phyloP scores from a whole-genome alignment of 1,139 yeast genomes.

The Lodderomyces beijingensis region DNA sequence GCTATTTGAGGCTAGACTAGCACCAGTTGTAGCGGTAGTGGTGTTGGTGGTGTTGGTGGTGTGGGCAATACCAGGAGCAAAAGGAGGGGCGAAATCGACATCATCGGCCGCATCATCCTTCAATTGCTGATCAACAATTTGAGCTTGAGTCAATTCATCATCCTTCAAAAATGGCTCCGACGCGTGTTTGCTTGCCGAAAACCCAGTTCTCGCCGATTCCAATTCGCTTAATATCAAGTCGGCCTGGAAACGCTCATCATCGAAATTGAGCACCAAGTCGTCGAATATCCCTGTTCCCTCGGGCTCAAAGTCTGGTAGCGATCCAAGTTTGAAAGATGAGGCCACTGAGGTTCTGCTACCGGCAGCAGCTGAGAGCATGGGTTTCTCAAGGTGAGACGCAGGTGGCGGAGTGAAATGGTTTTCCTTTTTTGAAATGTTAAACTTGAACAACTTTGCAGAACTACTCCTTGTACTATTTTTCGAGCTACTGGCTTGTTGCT shows the following conservation, averaged over 20 bases:
- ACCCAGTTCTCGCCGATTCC: neutral
- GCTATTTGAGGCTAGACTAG: neutral
- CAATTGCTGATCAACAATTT: slow-evolving; percentile 38
- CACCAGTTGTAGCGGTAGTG: slow-evolving; percentile 10
- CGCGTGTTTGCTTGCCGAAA: too few relatives aligned
- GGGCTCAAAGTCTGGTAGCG: slow-evolving; percentile 30
- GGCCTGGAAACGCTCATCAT: slow-evolving; percentile 22
- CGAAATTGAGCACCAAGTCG: slow-evolving; percentile 30
- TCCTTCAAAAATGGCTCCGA: slow-evolving; percentile 36
- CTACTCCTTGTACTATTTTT: slow-evolving; percentile 4
- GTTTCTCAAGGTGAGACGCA: slow-evolving; percentile 1
- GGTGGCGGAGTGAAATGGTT: slow-evolving; percentile 3
- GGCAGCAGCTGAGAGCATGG: too few relatives aligned
- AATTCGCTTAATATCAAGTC: slow-evolving; percentile 16
- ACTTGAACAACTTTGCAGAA: slow-evolving; percentile 4
- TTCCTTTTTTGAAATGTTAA: slow-evolving; percentile 6
- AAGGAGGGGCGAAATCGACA: too few relatives aligned
- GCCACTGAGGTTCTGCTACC: too few relatives aligned
- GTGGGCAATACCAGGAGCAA: slow-evolving; percentile 5
- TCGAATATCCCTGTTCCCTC: slow-evolving; percentile 29
- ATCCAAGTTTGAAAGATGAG: slow-evolving; percentile 12
- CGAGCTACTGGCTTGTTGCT: slow-evolving; percentile 2
- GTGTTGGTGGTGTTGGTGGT: slow-evolving; percentile 14
- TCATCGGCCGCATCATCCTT: slow-evolving; percentile 19
- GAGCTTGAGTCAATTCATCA: slow-evolving; percentile 42